A percentile compares a stretch with the other conserved stretches of the same genome.
Evolutionary conservation across 139 green algal species (phyloP).

Genomic region (Chlorella sp.): DNA sequence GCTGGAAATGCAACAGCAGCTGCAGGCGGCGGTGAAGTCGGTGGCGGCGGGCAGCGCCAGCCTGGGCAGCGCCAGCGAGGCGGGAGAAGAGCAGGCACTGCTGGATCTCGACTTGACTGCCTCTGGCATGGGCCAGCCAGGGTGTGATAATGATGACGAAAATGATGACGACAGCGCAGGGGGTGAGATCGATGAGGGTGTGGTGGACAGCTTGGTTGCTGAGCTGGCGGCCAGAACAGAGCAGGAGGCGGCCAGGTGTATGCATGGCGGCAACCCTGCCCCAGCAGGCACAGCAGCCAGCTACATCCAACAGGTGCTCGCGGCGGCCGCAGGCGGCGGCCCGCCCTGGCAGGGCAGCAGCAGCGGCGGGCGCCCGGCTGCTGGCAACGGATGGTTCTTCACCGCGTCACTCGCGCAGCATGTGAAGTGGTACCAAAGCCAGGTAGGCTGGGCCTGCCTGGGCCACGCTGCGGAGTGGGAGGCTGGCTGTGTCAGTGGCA

Average conservation of each 20-base stretch:
- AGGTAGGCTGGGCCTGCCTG: background rate
- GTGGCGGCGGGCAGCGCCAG: background rate
- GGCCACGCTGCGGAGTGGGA: background rate
- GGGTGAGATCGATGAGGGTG: background rate
- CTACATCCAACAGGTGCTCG: background rate
- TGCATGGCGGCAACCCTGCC: too few species aligned
- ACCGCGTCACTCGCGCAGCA: background rate
- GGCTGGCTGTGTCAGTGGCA: too few species aligned
- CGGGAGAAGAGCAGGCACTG: background rate
- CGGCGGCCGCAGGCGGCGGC: background rate
- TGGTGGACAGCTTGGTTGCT: background rate
- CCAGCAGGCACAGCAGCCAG: too few species aligned
- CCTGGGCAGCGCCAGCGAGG: background rate
- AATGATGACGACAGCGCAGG: background rate
- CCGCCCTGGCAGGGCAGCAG: background rate
- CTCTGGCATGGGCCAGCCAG: background rate
- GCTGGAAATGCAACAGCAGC: slow-evolving; percentile 20
- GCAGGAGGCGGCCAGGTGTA: background rate
- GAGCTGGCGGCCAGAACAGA: background rate
- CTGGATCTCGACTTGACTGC: background rate
- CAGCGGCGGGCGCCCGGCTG: too few species aligned
- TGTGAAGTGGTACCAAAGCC: slow-evolving; percentile 1
- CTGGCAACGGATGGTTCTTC: slow-evolving; percentile 8
- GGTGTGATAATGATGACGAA: background rate
- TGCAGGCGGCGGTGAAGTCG: background rate